Base-by-base conservation (phyloP, 2,329 filamentous ascomycete genomes). In the Fusarium sp. region DNA sequence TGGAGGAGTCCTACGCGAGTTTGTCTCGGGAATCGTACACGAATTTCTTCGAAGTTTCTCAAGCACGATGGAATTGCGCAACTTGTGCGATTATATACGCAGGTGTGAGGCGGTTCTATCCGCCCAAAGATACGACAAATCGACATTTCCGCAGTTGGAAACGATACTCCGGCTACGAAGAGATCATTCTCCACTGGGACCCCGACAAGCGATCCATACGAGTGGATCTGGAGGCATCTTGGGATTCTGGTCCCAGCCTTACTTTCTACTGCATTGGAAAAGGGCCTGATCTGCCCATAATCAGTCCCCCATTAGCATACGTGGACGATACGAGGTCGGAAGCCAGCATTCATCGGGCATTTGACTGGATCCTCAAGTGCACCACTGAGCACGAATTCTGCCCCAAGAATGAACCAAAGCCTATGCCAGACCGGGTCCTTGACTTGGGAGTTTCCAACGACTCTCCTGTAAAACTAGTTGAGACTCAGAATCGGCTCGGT, bases 311-410 rank as follows among this genome's bases (percentile, higher is more conserved):
- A 12, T 55, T 30, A 28, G 65, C 65, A 8, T 44, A 44, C 10
- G 28, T 65, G 27, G 58, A 65, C 8, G 65, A 68, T 37, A 65
- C 65, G 6, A 30, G 52, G 7, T 65, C 65, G 7, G 62, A 68
- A 15, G 52, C 62, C 8, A 59, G 57, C 6, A 39, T 65, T 34
- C 65, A 68, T 28, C 39, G 58, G 41, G 58, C 65, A 10, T 16
- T 40, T 9, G 61, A 47, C 8, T 61, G 65, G 65, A 62, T 68
- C 3, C 15, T 37, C 12, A 12, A 31, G 10, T 68, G 65, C 13
- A 59, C 62, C 3, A 52, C 57, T 1, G 57, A 65, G 15, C 65
- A 68, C 16, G 34, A 61, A 18, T 52, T 59, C 11, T 68, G 65
- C 34, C 16, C 15, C 28, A 68, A 47, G n/a, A 56, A 52, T n/a